Conservation (phyloP, 208 protist species). For the Trypanosoma caninum region DNA sequence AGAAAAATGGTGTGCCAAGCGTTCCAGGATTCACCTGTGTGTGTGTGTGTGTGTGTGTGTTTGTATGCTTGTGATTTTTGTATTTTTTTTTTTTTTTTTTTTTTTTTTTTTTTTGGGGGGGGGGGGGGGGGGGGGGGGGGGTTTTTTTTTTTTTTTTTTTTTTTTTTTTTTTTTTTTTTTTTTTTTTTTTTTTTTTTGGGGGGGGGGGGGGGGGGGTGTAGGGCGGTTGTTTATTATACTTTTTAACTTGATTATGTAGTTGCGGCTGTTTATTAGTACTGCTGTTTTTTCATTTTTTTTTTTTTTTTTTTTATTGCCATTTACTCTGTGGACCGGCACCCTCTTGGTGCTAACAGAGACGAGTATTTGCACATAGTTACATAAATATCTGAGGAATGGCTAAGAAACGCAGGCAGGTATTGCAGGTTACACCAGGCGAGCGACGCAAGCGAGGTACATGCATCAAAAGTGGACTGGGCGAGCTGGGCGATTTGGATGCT, state of each 20-base stretch:
- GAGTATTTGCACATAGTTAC: neutral
- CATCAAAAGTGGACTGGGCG: slow-evolving; percentile 67
- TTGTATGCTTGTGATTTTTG: too few species aligned
- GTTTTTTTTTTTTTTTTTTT: neutral
- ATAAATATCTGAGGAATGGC: neutral
- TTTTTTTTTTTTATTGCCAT: neutral
- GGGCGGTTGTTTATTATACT: neutral
- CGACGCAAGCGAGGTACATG: slow-evolving; percentile 51
- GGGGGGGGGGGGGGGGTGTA: neutral
- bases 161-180: neutral
- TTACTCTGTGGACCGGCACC: too few species aligned
- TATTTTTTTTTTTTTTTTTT: too few species aligned
- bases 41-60: too few species aligned
- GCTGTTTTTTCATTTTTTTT: neutral
- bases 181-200: neutral
- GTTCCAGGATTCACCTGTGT: too few species aligned
- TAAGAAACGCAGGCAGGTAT: slow-evolving; percentile 3
- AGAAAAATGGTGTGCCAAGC: too few species aligned
- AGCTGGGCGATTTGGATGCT: slow-evolving; percentile 67
- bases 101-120: too few species aligned
- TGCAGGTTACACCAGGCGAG: slow-evolving; percentile 14
- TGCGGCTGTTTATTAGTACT: neutral
- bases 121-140: too few species aligned
- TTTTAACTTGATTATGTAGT: neutral
- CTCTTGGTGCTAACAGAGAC: too few species aligned